Conservation (phyloP, 1,284 basidiomycete genomes). For the Fomitopsis schrenkii region DNA sequence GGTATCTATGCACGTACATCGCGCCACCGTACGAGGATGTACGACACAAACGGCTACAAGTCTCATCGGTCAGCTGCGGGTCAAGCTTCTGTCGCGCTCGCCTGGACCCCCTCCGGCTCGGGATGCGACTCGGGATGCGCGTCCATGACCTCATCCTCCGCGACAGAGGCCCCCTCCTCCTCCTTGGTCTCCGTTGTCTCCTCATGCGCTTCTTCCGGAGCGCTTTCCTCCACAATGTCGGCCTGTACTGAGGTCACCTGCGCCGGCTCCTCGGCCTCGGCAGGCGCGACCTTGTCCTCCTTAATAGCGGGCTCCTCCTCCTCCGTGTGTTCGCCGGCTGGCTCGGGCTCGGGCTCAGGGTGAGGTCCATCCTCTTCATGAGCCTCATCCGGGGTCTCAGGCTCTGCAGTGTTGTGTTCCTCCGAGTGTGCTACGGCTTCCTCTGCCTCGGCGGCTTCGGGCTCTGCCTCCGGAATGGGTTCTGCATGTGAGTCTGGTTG, state of each 20-base stretch:
- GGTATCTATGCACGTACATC: background rate
- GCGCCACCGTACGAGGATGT: background rate
- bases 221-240: background rate
- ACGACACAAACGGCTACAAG: background rate
- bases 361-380: background rate
- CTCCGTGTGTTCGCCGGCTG: background rate
- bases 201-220: background rate
- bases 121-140: background rate
- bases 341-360: background rate
- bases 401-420: background rate
- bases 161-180: background rate
- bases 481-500: background rate
- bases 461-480: background rate
- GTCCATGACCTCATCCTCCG: background rate
- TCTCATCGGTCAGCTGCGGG: background rate
- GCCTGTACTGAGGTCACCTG: background rate
- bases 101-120: background rate
- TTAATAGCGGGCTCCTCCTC: background rate
- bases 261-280: background rate
- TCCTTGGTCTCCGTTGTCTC: background rate
- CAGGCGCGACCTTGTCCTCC: background rate
- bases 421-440: background rate
- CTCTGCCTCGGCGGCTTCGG: background rate
- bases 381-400: conserved; percentile 4
- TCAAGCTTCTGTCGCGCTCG: background rate